phyloP scores from a whole-genome alignment of 2,329 filamentous ascomycete species.

The Penicillium verrucosum region DNA sequence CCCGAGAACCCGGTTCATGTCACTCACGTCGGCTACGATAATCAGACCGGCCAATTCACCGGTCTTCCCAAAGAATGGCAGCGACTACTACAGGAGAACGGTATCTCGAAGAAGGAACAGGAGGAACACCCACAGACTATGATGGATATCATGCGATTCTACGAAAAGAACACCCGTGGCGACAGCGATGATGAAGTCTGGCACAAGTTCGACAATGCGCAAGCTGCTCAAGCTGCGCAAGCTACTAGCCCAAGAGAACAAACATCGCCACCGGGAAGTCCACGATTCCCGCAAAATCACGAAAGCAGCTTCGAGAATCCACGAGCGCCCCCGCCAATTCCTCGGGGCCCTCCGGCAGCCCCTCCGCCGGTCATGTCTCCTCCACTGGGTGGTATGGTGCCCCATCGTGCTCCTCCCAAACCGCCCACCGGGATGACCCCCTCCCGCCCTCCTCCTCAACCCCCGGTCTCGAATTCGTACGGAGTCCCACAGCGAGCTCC shows the following conservation, averaged over 20 bases:
- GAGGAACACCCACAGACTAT: slow-evolving; percentile 94
- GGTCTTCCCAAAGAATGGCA: slow-evolving; percentile 98
- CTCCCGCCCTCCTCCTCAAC: slow-evolving; percentile 43
- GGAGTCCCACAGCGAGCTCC: slow-evolving; percentile 50
- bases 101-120: slow-evolving; percentile 93
- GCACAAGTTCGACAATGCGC: slow-evolving; percentile 93
- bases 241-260: slow-evolving; percentile 36
- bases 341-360: slow-evolving; percentile 46
- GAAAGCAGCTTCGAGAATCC: slow-evolving; percentile 97
- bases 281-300: slow-evolving; percentile 82
- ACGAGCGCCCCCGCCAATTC: slow-evolving; percentile 84
- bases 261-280: slow-evolving; percentile 72
- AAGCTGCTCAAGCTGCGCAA: slow-evolving; percentile 51
- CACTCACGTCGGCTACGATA: slow-evolving; percentile 96
- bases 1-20: slow-evolving; percentile 97
- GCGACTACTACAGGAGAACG: slow-evolving; percentile 87
- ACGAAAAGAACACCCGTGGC: slow-evolving; percentile 86
- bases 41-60: slow-evolving; percentile 92
- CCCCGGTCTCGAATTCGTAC: slow-evolving; percentile 42
- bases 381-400: slow-evolving; percentile 59
- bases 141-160: slow-evolving; percentile 93
- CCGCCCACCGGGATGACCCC: slow-evolving; percentile 60
- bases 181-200: slow-evolving; percentile 81
- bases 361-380: slow-evolving; percentile 53
- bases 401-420: slow-evolving; percentile 79